Evolutionary conservation across 1,284 basidiomycete genomes (phyloP).

Genomic region (Fomes fomentarius): DNA sequence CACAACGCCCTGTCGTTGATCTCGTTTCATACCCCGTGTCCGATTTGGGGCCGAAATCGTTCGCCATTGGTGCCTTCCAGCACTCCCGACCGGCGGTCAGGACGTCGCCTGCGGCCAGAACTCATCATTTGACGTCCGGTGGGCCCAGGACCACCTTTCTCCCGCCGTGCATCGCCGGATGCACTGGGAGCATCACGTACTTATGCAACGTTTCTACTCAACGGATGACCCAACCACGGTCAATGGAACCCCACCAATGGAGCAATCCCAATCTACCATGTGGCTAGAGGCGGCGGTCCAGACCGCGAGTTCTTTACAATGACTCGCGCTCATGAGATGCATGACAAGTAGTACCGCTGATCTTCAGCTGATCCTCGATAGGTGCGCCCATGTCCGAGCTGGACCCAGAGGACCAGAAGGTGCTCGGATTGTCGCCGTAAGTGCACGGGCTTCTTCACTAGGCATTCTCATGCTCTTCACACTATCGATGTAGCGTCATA

Average conservation of each 20-base stretch:
- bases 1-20: neutral
- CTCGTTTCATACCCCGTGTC: slow-evolving; percentile 8
- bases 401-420: neutral
- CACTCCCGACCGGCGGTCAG: too few species aligned
- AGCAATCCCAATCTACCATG: too few species aligned
- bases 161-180: too few species aligned
- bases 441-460: neutral
- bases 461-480: slow-evolving; percentile 1
- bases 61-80: too few species aligned
- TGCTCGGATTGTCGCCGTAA: neutral
- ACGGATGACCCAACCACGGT: neutral
- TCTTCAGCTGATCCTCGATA: neutral
- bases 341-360: neutral
- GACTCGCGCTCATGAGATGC: too few species aligned
- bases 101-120: too few species aligned
- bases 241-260: too few species aligned
- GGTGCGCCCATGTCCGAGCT: neutral
- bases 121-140: too few species aligned
- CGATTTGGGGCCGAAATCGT: slow-evolving; percentile 7
- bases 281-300: too few species aligned
- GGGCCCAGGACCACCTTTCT: too few species aligned
- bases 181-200: neutral
- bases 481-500: neutral
- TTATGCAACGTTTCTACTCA: neutral
- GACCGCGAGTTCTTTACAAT: too few species aligned